A percentile compares a stretch with the other conserved stretches of the same genome.
These are phyloP conservation scores for Cryphonectria radicalis DNA, from an alignment of 2,329 filamentous ascomycete genomes.

Conservation along the genomic window DNA sequence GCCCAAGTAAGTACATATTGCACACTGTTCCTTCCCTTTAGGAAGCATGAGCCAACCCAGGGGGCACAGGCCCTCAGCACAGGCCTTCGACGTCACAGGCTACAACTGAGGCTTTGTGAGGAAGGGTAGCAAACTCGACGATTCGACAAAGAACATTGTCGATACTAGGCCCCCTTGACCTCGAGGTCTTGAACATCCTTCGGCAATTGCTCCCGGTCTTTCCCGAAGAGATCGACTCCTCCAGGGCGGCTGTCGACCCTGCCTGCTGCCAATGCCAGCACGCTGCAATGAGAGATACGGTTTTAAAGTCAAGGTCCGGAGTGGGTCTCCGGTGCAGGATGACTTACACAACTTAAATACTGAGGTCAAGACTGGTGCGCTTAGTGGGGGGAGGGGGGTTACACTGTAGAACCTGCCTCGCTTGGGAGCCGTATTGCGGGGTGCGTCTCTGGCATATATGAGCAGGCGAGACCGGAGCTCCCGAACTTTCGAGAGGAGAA, in stretches of 20 bases:
- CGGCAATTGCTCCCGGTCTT: neutral
- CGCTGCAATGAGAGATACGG: neutral
- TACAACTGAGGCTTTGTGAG: neutral
- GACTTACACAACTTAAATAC: neutral
- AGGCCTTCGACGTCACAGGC: neutral
- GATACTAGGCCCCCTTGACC: neutral
- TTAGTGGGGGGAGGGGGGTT: neutral
- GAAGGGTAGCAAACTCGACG: neutral
- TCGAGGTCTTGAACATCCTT: neutral
- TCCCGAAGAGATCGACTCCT: neutral
- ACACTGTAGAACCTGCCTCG: neutral
- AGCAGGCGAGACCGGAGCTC: neutral
- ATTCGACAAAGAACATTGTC: neutral
- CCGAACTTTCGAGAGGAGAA: neutral
- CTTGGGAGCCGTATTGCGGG: neutral
- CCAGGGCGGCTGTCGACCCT: conserved; percentile 2
- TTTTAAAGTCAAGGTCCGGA: conserved; percentile 7
- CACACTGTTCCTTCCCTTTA: too few relatives aligned
- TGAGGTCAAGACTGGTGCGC: neutral
- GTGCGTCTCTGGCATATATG: neutral
- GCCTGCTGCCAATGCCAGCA: neutral
- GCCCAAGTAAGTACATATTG: neutral
- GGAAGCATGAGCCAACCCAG: neutral
- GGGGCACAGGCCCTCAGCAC: neutral
- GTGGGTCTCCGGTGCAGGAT: conserved; percentile 5